A percentile compares a stretch with the other conserved stretches of the same genome.
phyloP scores from a whole-genome alignment of 1,139 yeast genomes.

The Scheffersomyces parashehatae region DNA sequence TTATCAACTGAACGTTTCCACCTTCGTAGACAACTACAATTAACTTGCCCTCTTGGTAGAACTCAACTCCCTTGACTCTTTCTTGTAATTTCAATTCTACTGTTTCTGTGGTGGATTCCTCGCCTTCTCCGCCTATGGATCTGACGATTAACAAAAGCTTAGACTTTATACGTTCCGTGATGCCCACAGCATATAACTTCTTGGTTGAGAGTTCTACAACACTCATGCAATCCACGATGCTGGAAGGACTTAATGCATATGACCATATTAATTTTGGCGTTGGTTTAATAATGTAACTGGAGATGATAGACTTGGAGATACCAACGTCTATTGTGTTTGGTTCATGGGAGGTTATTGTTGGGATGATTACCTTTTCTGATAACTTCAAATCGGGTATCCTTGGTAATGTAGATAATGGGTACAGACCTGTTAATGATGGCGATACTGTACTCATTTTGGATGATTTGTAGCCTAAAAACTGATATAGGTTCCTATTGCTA shows the following conservation, averaged over 20 bases:
- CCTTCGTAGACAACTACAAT: conserved; percentile 42
- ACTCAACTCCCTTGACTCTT: conserved; percentile 36
- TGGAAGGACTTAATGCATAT: conserved; percentile 65
- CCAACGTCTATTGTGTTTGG: conserved; percentile 54
- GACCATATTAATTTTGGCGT: conserved; percentile 81
- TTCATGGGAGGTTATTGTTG: conserved; percentile 25
- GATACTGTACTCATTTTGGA: neutral
- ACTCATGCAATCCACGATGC: conserved; percentile 47
- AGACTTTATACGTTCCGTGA: conserved; percentile 46
- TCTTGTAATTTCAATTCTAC: conserved; percentile 16
- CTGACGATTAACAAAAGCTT: conserved; percentile 39
- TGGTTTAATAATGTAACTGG: conserved; percentile 72
- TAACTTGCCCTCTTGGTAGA: conserved; percentile 29
- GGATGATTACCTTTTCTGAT: conserved; percentile 31
- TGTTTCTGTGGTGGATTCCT: conserved; percentile 22
- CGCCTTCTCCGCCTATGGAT: conserved; percentile 14
- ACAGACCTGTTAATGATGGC: conserved; percentile 36
- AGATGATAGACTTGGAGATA: conserved; percentile 73
- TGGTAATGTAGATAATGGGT: conserved; percentile 42
- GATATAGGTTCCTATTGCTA: too few species aligned
- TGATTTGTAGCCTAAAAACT: too few species aligned
- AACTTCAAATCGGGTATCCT: conserved; percentile 38
- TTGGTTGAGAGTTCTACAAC: conserved; percentile 25
- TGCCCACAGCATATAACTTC: conserved; percentile 40
- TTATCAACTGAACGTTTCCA: conserved; percentile 43